Evolutionary conservation across 768 basidiomycete species (phyloP).

Genomic region (Leccinellum rugosiceps): DNA sequence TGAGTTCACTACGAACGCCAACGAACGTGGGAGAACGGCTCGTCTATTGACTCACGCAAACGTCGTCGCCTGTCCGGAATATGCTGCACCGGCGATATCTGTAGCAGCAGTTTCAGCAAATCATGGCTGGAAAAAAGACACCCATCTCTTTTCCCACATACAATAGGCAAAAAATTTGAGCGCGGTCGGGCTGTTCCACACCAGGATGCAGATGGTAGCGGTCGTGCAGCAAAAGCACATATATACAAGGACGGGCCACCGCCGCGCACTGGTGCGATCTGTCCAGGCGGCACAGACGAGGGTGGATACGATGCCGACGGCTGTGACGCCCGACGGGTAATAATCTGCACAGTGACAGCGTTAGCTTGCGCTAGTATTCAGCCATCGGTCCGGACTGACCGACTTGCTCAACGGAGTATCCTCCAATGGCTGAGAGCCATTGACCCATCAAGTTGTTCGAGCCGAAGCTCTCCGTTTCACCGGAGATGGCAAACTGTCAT

Average conservation of each 20-base stretch:
- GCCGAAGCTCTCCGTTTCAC: constrained; percentile 65
- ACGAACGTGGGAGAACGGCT: background rate
- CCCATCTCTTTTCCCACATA: constrained; percentile 27
- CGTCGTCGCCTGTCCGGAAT: constrained; percentile 73
- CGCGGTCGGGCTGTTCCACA: constrained; percentile 55
- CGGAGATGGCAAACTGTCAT: constrained; percentile 59
- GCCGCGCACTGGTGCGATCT: constrained; percentile 50
- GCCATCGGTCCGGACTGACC: constrained; percentile 32
- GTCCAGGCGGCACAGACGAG: constrained; percentile 63
- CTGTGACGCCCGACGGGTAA: constrained; percentile 64
- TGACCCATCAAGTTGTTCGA: constrained; percentile 74
- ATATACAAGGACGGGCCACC: constrained; percentile 65
- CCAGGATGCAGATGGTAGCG: constrained; percentile 55
- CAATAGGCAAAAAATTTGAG: constrained; percentile 80
- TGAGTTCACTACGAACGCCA: background rate
- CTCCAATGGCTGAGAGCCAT: constrained; percentile 60
- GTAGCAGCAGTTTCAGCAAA: background rate
- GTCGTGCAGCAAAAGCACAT: constrained; percentile 55
- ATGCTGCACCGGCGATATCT: constrained; percentile 65
- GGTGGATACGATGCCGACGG: constrained; percentile 61
- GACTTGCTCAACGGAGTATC: constrained; percentile 61
- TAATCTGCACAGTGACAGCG: constrained; percentile 37
- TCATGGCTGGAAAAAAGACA: too few species aligned
- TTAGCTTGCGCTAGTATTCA: background rate
- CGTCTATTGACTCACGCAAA: constrained; percentile 51